phyloP scores from a whole-genome alignment of 805 yeast genomes.

The Saccharomycopsis fermentans region DNA sequence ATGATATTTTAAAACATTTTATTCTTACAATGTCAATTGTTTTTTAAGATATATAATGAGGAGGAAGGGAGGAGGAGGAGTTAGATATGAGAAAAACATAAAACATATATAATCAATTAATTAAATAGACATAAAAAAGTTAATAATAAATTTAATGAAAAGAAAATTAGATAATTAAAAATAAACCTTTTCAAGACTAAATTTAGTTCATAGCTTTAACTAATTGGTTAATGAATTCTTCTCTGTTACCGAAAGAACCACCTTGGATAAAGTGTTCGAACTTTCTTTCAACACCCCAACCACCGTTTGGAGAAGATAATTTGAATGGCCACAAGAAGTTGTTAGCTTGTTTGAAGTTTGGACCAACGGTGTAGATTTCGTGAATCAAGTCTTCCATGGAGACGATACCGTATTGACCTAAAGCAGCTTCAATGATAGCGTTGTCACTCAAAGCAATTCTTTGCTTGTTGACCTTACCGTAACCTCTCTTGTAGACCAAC shows the following conservation, averaged over 20 bases:
- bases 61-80: neutral
- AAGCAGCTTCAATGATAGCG: conserved; percentile 74
- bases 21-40: conserved; percentile 1
- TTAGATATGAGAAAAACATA: neutral
- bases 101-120: conserved; percentile 1
- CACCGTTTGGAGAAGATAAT: conserved; percentile 94
- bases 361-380: conserved; percentile 94
- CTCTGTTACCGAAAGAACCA: conserved; percentile 98
- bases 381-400: conserved; percentile 91
- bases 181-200: neutral
- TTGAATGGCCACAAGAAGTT: conserved; percentile 98
- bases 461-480: conserved; percentile 94
- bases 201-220: conserved; percentile 86
- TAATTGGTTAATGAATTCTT: conserved; percentile 88
- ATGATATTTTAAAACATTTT: neutral
- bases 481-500: conserved; percentile 94
- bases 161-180: neutral
- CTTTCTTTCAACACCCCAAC: conserved; percentile 95
- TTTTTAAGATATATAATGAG: conserved; percentile 1
- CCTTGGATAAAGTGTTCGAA: conserved; percentile 96
- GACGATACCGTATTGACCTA: conserved; percentile 88
- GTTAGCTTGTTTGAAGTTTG: conserved; percentile 97
- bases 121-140: conserved; percentile 1
- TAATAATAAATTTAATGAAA: neutral
- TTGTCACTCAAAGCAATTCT: conserved; percentile 86